These are phyloP conservation scores for Neospermospora avenae DNA, from an alignment of 2,329 filamentous ascomycete species.

Conservation along the genomic window DNA sequence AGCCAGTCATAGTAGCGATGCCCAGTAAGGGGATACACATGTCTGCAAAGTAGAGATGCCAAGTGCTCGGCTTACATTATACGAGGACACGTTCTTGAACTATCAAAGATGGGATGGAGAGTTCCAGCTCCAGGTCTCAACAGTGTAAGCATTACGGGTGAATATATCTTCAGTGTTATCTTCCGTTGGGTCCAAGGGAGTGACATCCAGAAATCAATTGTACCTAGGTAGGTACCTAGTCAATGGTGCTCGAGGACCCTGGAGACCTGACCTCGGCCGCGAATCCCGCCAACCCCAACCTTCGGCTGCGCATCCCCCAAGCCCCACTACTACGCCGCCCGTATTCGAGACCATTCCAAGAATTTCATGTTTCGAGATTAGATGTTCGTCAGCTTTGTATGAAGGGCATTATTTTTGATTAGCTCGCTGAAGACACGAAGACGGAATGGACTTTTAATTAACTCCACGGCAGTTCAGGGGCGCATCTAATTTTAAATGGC, in stretches of 20 bases:
- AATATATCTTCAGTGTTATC: not conserved
- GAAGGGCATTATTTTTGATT: too few species aligned
- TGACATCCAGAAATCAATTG: not conserved
- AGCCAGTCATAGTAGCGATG: not conserved
- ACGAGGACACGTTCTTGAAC: not conserved
- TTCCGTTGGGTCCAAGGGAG: not conserved
- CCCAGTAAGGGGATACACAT: not conserved
- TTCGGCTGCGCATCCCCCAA: not conserved
- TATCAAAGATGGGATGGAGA: not conserved
- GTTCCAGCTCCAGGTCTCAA: too few species aligned
- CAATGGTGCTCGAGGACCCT: not conserved
- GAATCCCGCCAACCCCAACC: too few species aligned
- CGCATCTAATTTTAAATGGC: too few species aligned
- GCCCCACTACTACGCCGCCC: not conserved
- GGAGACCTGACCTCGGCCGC: not conserved
- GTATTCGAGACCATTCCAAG: not conserved
- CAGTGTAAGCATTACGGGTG: not conserved
- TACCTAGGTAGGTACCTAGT: not conserved
- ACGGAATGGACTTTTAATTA: too few species aligned
- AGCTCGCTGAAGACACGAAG: too few species aligned
- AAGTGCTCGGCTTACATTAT: not conserved
- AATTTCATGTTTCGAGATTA: not conserved
- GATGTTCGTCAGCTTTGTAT: too few species aligned
- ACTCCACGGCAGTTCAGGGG: too few species aligned
- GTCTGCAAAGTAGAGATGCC: not conserved